These are phyloP conservation scores for Suillus fuscotomentosus DNA, from an alignment of 768 basidiomycete genomes.

Conservation along the genomic window DNA sequence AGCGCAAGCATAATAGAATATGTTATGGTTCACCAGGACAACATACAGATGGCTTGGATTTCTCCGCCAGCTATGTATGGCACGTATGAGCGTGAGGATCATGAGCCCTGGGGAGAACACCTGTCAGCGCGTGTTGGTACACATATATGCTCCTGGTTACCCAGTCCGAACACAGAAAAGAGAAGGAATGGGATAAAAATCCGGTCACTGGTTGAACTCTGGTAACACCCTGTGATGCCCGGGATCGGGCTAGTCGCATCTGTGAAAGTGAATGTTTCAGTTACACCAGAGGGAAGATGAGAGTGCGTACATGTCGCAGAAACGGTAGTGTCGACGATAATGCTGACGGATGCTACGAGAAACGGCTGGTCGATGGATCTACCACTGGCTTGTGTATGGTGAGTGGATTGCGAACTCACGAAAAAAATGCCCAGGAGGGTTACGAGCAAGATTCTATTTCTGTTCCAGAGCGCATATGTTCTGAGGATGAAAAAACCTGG, in stretches of 20 bases:
- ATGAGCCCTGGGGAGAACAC: no score
- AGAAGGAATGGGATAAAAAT: no score
- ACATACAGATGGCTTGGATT: no score
- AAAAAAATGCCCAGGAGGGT: neutral
- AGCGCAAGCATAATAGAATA: no score
- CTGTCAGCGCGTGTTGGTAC: no score
- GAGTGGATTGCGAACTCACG: neutral
- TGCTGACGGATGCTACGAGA: neutral
- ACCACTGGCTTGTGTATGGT: neutral
- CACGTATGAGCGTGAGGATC: no score
- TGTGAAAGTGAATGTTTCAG: neutral
- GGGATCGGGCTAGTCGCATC: neutral
- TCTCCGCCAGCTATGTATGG: no score
- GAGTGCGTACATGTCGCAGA: neutral
- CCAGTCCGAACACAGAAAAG: no score
- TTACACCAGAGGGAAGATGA: neutral
- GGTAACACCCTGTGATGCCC: neutral
- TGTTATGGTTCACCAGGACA: no score
- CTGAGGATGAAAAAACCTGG: neutral
- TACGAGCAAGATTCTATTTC: neutral
- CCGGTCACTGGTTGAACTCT: neutral
- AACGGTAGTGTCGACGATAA: neutral
- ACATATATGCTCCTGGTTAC: no score
- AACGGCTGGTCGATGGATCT: neutral
- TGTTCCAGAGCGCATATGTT: neutral